A percentile compares a stretch with the other conserved stretches of the same genome.
These are phyloP conservation scores for Colletotrichum sp. DNA, from an alignment of 2,329 filamentous ascomycete species.

Conservation along the genomic window DNA sequence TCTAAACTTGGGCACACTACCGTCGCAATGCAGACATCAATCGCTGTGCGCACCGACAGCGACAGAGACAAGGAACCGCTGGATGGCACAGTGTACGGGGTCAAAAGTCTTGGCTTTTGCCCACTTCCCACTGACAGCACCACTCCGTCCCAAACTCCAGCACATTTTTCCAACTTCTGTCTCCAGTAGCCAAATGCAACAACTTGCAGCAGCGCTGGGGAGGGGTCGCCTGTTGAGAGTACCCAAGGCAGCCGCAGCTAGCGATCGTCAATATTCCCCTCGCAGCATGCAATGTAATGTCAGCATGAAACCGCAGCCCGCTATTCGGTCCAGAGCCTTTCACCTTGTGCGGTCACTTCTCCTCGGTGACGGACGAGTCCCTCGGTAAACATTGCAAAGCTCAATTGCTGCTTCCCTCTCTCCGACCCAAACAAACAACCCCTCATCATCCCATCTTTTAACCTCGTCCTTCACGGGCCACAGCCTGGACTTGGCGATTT, in stretches of 20 bases:
- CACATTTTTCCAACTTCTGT: neutral
- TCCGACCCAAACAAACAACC: neutral
- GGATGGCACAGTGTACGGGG: neutral
- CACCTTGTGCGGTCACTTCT: no score
- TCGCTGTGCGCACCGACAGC: neutral
- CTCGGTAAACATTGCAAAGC: neutral
- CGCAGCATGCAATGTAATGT: slow-evolving; percentile 16
- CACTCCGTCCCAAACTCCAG: neutral
- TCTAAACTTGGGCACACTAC: neutral
- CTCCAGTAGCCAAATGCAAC: neutral
- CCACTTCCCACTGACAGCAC: neutral
- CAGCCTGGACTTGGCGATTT: slow-evolving; percentile 8
- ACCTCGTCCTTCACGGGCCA: neutral
- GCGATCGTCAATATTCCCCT: neutral
- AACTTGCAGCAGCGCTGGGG: neutral
- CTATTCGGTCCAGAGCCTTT: neutral
- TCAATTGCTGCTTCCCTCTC: neutral
- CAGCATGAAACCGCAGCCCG: slow-evolving; percentile 7
- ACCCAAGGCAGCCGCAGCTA: neutral
- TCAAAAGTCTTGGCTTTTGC: neutral
- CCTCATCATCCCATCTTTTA: neutral
- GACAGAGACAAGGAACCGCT: neutral
- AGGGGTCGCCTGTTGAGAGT: neutral
- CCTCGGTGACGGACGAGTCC: neutral
- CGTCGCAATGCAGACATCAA: neutral